A percentile compares a stretch with the other conserved stretches of the same genome.
Conservation (phyloP, 345 rosid genomes). For the Boechera divaricarpa region DNA sequence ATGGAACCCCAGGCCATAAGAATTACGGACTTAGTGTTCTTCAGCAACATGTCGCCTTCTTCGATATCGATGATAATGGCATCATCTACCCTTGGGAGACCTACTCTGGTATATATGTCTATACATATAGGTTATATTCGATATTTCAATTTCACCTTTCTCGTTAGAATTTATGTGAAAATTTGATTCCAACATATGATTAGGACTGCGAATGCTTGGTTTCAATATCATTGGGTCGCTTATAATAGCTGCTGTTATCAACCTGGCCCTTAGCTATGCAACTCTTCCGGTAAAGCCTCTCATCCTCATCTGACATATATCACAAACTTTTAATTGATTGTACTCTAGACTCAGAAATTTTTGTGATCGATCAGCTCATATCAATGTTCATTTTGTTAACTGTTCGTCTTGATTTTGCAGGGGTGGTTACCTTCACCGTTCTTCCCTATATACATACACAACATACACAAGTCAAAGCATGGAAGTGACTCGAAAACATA, state of each 20-base stretch:
- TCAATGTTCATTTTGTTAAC: neutral
- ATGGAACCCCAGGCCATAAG: slow-evolving; percentile 74
- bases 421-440: slow-evolving; percentile 90
- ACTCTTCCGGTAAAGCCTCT: slow-evolving; percentile 62
- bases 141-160: neutral
- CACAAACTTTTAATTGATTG: neutral
- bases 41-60: slow-evolving; percentile 92
- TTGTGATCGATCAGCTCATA: neutral
- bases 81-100: slow-evolving; percentile 99
- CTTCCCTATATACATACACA: slow-evolving; percentile 75
- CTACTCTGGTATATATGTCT: slow-evolving; percentile 54
- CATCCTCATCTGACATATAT: neutral
- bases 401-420: slow-evolving; percentile 35
- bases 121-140: neutral
- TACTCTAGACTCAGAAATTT: neutral
- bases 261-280: slow-evolving; percentile 63
- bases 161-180: neutral
- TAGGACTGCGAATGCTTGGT: slow-evolving; percentile 74
- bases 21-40: slow-evolving; percentile 71
- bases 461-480: slow-evolving; percentile 84
- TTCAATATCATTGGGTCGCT: slow-evolving; percentile 68
- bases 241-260: slow-evolving; percentile 56
- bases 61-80: slow-evolving; percentile 78
- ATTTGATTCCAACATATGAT: neutral
- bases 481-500: slow-evolving; percentile 75